Base-by-base conservation (phyloP, 1,139 yeast species). In the Diutina sp. region DNA sequence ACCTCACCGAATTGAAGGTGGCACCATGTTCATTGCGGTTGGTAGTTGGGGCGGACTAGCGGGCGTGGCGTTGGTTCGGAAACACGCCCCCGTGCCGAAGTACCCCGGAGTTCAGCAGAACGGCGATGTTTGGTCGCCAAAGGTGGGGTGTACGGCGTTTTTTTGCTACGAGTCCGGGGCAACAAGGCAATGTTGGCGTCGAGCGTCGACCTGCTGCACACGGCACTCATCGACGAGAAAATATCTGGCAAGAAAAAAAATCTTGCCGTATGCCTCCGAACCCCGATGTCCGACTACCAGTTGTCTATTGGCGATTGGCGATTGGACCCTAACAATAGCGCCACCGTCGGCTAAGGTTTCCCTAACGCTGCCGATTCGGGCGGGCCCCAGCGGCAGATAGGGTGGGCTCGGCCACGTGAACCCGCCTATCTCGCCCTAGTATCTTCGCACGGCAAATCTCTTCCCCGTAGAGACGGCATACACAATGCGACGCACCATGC, bases 71-170 rank as follows among this genome's bases (percentile, higher is more conserved):
- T 7, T 11, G 41, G 41, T 35, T 35, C 14, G 41, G 14, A 45
- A n/a, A 11, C 47, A 16, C 25, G n/a, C 47, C 25, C 14, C 9
- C 28, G 5, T 21, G 12, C n/a, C 50, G 28, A 46, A 14, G n/a
- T 46, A 46, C 50, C 50, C 50, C 51, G 51, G 29, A 47, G 21
- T 47, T 25, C n/a, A 9, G 18, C 11, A n/a, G 21, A 44, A n/a
- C 46, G 25, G 11, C 25, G 25, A 44, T 21, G 8, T 14, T 35
- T n/a, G n/a, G 1, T 35, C 41, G 41, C 41, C 35, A 14, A 47
- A 47, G 30, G 51, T 47, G 51, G 51, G 51, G 51, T 16, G 16
- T 28, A 47, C 51, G 51, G 51, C 51, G 51, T 47, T 47, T 47
- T 46, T n/a, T 44, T 44, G 46, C 18, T 16, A 18, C 25, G 11